Percentiles rank a stretch among this genome's conserved stretches.
These are phyloP conservation scores for Catunica adiposa DNA, from an alignment of 2,329 filamentous ascomycete genomes.

Conservation along the genomic window DNA sequence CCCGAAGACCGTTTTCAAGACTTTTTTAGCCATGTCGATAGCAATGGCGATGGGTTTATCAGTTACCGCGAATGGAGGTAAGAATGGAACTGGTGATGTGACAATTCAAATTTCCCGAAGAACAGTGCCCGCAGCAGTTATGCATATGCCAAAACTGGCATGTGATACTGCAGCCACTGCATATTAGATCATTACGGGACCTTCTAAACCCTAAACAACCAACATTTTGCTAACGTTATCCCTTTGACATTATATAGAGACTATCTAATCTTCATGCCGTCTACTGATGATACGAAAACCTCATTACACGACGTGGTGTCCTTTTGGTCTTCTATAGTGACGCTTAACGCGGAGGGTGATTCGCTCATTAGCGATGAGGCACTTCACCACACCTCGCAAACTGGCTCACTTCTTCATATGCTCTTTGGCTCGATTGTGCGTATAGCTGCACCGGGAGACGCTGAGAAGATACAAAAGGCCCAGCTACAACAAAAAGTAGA, in stretches of 20 bases:
- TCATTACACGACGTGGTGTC: constrained; percentile 66
- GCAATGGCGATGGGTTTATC: constrained; percentile 74
- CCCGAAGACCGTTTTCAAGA: constrained; percentile 59
- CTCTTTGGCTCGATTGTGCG: constrained; percentile 62
- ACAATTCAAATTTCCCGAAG: no score
- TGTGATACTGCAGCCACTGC: not conserved
- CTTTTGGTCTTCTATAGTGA: constrained; percentile 80
- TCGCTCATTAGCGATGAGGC: constrained; percentile 81
- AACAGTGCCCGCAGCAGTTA: not conserved
- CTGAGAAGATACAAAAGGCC: constrained; percentile 10
- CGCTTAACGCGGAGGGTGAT: constrained; percentile 85
- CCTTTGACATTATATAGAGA: constrained; percentile 37
- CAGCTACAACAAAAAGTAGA: constrained; percentile 1
- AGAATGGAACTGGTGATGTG: constrained; percentile 19
- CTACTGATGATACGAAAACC: constrained; percentile 37
- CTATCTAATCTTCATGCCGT: constrained; percentile 79
- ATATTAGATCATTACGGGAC: not conserved
- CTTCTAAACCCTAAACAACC: not conserved
- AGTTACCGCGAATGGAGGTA: constrained; percentile 96
- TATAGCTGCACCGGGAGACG: constrained; percentile 16
- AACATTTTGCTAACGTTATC: not conserved
- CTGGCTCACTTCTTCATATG: constrained; percentile 50
- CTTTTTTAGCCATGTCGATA: constrained; percentile 83
- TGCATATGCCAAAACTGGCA: not conserved
- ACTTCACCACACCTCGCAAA: constrained; percentile 87